Percentiles rank a stretch among this genome's conserved stretches.
Evolutionary conservation across 202 grass and related monocot species (phyloP).

Genomic region (Musa balbisiana): DNA sequence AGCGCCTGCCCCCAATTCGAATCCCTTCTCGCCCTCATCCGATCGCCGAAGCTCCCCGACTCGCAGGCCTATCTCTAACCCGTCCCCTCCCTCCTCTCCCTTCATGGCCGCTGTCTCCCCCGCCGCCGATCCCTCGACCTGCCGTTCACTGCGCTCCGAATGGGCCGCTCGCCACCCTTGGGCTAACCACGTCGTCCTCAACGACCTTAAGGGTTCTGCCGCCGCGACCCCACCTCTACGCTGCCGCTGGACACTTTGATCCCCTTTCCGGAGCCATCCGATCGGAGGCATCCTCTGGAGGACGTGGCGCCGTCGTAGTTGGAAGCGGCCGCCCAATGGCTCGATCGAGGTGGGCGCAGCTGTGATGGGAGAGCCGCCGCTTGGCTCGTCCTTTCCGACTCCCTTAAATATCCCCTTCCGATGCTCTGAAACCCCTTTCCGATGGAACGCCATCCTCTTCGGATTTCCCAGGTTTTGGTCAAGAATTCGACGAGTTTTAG

Average conservation of each 20-base stretch:
- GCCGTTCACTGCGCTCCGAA: constrained; percentile 10
- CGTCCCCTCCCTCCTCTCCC: not conserved
- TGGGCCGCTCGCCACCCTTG: constrained; percentile 26
- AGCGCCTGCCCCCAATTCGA: not conserved
- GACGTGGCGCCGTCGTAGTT: not conserved
- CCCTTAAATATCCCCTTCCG: constrained; percentile 1
- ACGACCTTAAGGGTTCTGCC: not conserved
- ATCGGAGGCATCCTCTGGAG: not conserved
- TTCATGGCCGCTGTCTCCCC: not conserved
- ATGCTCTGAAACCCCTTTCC: not conserved
- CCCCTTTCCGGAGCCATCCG: too few species aligned
- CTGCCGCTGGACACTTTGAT: not conserved
- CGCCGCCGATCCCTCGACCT: not conserved
- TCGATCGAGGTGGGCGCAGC: not conserved
- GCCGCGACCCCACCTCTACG: not conserved
- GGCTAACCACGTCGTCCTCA: not conserved
- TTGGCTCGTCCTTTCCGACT: constrained; percentile 23
- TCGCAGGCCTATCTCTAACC: not conserved
- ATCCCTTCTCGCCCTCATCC: not conserved
- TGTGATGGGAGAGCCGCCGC: constrained; percentile 1
- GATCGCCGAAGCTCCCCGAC: not conserved
- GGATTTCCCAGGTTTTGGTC: not conserved
- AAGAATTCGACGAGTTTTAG: not conserved
- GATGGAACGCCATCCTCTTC: not conserved
- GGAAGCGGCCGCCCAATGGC: constrained; percentile 4